Conservation (phyloP, 108 stramenopile species). For the Nitzschia putrida region DNA sequence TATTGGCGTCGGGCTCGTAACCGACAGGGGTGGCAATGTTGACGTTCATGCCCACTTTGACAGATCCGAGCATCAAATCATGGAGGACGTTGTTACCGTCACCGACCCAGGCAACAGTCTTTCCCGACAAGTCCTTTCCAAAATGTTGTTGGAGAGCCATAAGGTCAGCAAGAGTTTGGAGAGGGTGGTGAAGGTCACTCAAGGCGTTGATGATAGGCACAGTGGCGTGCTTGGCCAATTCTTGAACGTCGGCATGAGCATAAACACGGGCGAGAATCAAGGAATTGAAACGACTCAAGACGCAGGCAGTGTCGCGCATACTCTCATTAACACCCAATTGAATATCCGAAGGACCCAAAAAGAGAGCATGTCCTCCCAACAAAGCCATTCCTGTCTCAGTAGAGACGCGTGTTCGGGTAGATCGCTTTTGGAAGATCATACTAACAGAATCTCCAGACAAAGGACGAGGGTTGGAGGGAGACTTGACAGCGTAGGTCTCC, state of each 20-base stretch:
- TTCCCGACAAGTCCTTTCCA: slow-evolving; percentile 69
- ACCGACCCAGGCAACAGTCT: slow-evolving; percentile 96
- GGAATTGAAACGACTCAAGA: slow-evolving; percentile 91
- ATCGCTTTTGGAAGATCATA: slow-evolving; percentile 97
- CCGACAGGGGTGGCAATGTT: slow-evolving; percentile 91
- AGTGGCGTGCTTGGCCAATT: slow-evolving; percentile 77
- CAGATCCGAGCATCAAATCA: slow-evolving; percentile 91
- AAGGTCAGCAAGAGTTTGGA: slow-evolving; percentile 96
- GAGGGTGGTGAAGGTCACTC: slow-evolving; percentile 93
- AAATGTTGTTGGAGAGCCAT: slow-evolving; percentile 94
- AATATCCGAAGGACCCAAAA: slow-evolving; percentile 92
- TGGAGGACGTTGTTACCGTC: slow-evolving; percentile 98
- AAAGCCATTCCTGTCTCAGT: slow-evolving; percentile 94
- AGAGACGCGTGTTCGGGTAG: slow-evolving; percentile 94
- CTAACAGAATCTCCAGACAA: slow-evolving; percentile 83
- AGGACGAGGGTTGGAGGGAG: slow-evolving; percentile 64
- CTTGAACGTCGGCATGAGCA: slow-evolving; percentile 79
- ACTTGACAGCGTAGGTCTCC: slow-evolving; percentile 63
- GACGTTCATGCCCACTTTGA: slow-evolving; percentile 92
- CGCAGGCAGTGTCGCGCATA: slow-evolving; percentile 88
- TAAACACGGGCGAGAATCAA: slow-evolving; percentile 93
- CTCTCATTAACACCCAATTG: slow-evolving; percentile 96
- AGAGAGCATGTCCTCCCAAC: slow-evolving; percentile 93
- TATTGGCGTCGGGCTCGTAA: slow-evolving; percentile 80
- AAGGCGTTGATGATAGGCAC: slow-evolving; percentile 97